Conservation (phyloP, 768 basidiomycete species). For the Psilocybe sp. region DNA sequence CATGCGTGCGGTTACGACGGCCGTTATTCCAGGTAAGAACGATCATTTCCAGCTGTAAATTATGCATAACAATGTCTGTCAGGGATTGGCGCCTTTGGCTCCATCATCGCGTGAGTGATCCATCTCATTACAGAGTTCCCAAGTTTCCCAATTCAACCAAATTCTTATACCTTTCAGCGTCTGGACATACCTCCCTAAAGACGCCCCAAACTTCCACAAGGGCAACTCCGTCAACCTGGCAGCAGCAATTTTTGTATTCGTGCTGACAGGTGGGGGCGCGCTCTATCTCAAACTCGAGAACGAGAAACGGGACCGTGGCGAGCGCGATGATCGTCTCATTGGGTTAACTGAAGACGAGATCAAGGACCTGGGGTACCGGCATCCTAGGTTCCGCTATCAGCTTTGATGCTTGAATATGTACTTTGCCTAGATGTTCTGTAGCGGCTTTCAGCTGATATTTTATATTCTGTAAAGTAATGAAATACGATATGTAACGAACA, state of each 20-base stretch:
- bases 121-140: no score
- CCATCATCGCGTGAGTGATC: constrained; percentile 39
- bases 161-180: constrained; percentile 23
- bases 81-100: constrained; percentile 42
- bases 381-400: constrained; percentile 44
- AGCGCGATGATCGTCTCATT: constrained; percentile 36
- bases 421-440: no score
- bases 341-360: constrained; percentile 36
- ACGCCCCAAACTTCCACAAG: constrained; percentile 44
- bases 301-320: constrained; percentile 38
- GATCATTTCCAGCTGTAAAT: not conserved
- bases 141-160: no score
- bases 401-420: constrained; percentile 13
- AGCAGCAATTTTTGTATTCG: constrained; percentile 26
- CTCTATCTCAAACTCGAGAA: constrained; percentile 42
- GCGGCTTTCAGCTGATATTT: no score
- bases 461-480: no score
- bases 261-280: constrained; percentile 26
- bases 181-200: constrained; percentile 45
- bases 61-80: not conserved
- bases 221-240: constrained; percentile 45
- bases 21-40: constrained; percentile 36
- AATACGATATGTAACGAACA: no score
- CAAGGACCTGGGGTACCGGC: constrained; percentile 39
- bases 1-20: constrained; percentile 42